Percentiles rank a stretch among this genome's conserved stretches.
Evolutionary conservation across 345 rosid genomes (phyloP).

Genomic region (Pistacia integerrima): DNA sequence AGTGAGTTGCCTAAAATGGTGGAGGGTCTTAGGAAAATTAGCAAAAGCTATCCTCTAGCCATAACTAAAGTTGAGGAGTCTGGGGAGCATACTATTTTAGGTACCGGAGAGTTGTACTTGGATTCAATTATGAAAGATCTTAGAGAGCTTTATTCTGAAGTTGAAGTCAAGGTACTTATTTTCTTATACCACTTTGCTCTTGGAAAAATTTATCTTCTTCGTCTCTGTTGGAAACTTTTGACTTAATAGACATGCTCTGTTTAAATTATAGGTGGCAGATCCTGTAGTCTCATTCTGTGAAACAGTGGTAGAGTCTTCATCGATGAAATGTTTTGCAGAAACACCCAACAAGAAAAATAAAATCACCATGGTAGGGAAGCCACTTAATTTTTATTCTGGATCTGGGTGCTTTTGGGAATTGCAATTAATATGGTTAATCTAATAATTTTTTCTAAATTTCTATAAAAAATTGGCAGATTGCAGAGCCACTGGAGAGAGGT

Average conservation of each 20-base stretch:
- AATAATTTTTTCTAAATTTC: constrained; percentile 6
- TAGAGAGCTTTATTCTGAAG: constrained; percentile 97
- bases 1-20: constrained; percentile 99
- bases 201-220: constrained; percentile 5
- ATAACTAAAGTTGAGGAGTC: constrained; percentile 97
- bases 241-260: constrained; percentile 16
- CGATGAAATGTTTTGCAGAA: constrained; percentile 99
- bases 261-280: constrained; percentile 76
- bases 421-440: neutral
- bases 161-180: constrained; percentile 86
- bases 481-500: constrained; percentile 97
- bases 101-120: constrained; percentile 93
- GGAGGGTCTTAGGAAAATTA: constrained; percentile 97
- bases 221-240: neutral
- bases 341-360: constrained; percentile 97
- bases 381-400: constrained; percentile 5
- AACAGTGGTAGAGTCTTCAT: constrained; percentile 97
- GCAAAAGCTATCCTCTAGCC: constrained; percentile 98
- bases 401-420: constrained; percentile 12
- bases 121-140: constrained; percentile 99
- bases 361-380: constrained; percentile 76
- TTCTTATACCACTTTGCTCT: neutral
- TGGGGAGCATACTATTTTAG: constrained; percentile 96
- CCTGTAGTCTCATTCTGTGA: constrained; percentile 99
- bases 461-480: constrained; percentile 56